phyloP scores from a whole-genome alignment of 371 early-diverging fungal species.

The Zopfochytrium polystomum region DNA sequence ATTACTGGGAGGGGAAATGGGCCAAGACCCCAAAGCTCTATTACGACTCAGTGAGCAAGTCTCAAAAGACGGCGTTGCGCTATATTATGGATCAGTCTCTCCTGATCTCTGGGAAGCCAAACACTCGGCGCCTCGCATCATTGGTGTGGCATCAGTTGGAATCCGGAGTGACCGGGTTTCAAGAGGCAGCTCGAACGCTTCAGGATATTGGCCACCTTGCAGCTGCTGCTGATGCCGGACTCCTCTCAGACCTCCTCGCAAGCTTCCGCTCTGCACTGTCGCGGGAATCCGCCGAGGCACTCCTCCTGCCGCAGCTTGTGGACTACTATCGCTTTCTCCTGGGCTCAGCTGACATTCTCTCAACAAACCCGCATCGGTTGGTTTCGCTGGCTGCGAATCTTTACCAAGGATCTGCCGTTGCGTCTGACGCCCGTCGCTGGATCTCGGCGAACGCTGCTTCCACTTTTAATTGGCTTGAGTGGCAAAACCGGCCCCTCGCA shows the following conservation, averaged over 20 bases:
- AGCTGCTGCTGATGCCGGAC: constrained; percentile 24
- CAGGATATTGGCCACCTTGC: constrained; percentile 26
- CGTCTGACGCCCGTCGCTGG: constrained; percentile 29
- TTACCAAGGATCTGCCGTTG: constrained; percentile 27
- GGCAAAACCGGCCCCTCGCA: constrained; percentile 29
- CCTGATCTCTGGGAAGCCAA: constrained; percentile 23
- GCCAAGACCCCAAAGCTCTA: constrained; percentile 20
- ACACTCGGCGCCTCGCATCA: constrained; percentile 16
- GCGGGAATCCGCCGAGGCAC: constrained; percentile 17
- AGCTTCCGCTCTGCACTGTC: constrained; percentile 23
- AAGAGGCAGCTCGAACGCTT: constrained; percentile 20
- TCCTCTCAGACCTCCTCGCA: constrained; percentile 27
- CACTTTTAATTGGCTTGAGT: constrained; percentile 27
- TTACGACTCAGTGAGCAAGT: constrained; percentile 3
- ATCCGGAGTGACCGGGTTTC: constrained; percentile 22
- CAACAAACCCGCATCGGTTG: constrained; percentile 20
- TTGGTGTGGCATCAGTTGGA: constrained; percentile 30
- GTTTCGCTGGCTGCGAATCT: constrained; percentile 31
- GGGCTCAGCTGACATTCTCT: constrained; percentile 15
- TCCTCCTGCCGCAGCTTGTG: constrained; percentile 19
- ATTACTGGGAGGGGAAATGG: constrained; percentile 32
- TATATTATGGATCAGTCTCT: constrained; percentile 25
- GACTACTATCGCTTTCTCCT: constrained; percentile 32
- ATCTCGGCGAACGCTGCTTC: constrained; percentile 14
- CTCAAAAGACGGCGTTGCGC: constrained; percentile 5